Base-by-base conservation (phyloP, 768 basidiomycete species). In the Lactifluus piperatus region DNA sequence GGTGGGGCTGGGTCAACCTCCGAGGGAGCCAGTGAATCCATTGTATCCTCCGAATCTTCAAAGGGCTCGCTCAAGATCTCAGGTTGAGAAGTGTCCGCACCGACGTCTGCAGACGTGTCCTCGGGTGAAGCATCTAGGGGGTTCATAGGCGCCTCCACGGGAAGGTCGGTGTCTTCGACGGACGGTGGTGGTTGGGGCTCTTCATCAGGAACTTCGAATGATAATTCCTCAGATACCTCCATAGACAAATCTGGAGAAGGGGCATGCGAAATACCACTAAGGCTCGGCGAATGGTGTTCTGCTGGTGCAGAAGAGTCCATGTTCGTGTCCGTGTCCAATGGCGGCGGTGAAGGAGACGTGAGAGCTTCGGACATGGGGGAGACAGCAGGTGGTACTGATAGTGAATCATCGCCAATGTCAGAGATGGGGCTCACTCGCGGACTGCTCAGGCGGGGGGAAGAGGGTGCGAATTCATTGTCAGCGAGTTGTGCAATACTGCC, bases 401-500 rank as follows among this genome's bases (percentile, higher is more conserved):
- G 49, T 16, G 48, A 43, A 49, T 51, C 62, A 27, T 36, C 51
- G 41, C 14, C 11, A 8, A 49, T 18, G 30, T 55, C 54, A n/a
- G 39, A 55, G 39, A 47, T 24, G 32, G 46, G 62, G 22, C 53
- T 44, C n/a, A 62, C 50, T 22, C 11, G 36, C n/a, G 49, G 50
- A 13, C 30, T 65, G 47, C 26, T 57, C 4, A 46, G 59, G 11
- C 36, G 62, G 22, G 57, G 62, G 1, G 58, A 60, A 16, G 64
- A 61, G 24, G 65, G 48, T 13, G 54, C 60, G 29, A 66, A 58
- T 55, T 69, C 69, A 27, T 55, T 54, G n/a, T 68, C 69, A 9
- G 59, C 53, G 24, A 70, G 51, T 51, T 64, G 58, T n/a, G 49
- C 52, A 34, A 72, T 64, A 36, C 68, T 67, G 18, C 75, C 75